Conservation (phyloP, 495 filamentous ascomycete species). For the Cercophora scortea region DNA sequence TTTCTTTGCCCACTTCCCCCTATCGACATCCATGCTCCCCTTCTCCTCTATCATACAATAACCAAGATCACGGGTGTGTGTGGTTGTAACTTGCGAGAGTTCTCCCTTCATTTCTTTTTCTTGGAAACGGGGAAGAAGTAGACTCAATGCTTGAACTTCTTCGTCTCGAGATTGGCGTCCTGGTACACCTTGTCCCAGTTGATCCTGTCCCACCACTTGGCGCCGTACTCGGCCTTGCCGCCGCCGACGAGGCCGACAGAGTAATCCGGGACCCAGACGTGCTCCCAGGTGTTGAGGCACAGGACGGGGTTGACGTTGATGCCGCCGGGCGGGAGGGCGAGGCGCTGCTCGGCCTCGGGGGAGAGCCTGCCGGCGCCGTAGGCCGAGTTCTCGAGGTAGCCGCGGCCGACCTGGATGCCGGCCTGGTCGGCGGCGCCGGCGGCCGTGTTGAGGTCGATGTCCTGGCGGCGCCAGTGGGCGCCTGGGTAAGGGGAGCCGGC, state of each 20-base stretch:
- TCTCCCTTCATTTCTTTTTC: background rate
- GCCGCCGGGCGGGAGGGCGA: constrained; percentile 54
- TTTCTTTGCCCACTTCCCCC: too few relatives aligned
- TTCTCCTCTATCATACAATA: background rate
- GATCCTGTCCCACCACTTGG: constrained; percentile 78
- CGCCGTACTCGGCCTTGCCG: constrained; percentile 69
- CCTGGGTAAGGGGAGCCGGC: constrained; percentile 82
- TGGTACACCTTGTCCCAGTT: constrained; percentile 71
- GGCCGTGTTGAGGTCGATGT: constrained; percentile 68
- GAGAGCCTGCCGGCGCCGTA: constrained; percentile 41
- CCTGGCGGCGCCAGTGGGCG: constrained; percentile 74
- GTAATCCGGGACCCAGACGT: constrained; percentile 82
- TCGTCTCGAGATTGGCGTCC: constrained; percentile 14
- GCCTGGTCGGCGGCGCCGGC: constrained; percentile 21
- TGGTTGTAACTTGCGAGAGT: background rate
- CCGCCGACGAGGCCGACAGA: constrained; percentile 44
- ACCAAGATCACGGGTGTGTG: background rate
- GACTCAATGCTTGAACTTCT: background rate
- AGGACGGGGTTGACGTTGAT: constrained; percentile 65
- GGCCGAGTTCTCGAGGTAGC: constrained; percentile 25
- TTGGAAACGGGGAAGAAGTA: too few relatives aligned
- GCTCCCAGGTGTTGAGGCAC: constrained; percentile 94
- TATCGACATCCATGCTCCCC: background rate
- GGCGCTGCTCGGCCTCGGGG: constrained; percentile 24
- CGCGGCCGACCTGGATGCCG: constrained; percentile 28